Base-by-base conservation (phyloP, 305 asterid species). In the Solanum hybrid region DNA sequence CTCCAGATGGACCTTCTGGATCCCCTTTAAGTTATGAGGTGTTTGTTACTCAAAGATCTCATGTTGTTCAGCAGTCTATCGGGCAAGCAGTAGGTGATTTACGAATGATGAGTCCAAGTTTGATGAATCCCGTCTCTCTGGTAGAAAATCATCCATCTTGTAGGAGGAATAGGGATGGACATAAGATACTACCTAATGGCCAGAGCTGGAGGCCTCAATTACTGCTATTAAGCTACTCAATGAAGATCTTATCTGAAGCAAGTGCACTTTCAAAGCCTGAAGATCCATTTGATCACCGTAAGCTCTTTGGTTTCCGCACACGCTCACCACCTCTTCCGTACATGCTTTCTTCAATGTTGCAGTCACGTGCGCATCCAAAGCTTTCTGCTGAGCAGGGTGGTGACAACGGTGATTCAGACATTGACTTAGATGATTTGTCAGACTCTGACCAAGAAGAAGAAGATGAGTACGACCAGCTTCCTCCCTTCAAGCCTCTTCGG, bases 391-490 rank as follows among this genome's bases (percentile, higher is more conserved):
- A 96, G 87, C 97, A 94, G 92, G 97, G 98, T 16, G 98, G 96
- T 11, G 99, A 97, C 31, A 90, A 90, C 77, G 95, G 77, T 77
- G 99, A 96, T 87, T 96, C 99, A 16, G 99, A 96, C 89, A 91
- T 97, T 64, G 99, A 97, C 89, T 91, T 97, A 93, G 98, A 95
- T 51, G 99, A 97, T 60, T 91, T 94, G 5, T 95, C 97, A 3
- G 99, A 96, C 90, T 91, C 94, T 35, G 99, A 96, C 42, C 92
- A 94, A 64, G 98, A 94, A 86, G 98, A 92, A 88, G 99, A 94
- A 90, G 99, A 96, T 10, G 99, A 97, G 94, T 97, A 97, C 24
- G 99, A 97, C 79, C 97, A 96, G 94, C 99, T 97, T 73, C 99
- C 99, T 17, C 97, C 98, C 12, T 97, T 97, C 90, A 95, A 92